Percentiles rank a stretch among this genome's conserved stretches.
These are phyloP conservation scores for Quambalaria eucalypti DNA, from an alignment of 1,284 basidiomycete genomes.

Conservation along the genomic window DNA sequence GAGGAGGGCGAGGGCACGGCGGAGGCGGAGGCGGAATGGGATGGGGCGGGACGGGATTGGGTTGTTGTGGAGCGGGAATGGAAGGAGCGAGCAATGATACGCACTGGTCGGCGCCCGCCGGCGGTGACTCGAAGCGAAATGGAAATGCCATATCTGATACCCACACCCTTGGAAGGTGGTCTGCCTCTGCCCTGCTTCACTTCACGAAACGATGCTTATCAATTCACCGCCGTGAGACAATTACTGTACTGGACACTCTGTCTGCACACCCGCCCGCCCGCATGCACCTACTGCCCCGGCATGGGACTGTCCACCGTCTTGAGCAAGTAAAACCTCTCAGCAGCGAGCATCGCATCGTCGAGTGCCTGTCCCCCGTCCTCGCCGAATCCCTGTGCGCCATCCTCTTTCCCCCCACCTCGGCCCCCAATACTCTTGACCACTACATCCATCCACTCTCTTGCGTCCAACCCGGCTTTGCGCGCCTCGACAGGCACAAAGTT, in stretches of 20 bases:
- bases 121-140: too few species aligned
- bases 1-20: not conserved
- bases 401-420: constrained; percentile 38
- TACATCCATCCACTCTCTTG: constrained; percentile 38
- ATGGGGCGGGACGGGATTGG: too few species aligned
- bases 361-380: constrained; percentile 32
- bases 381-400: constrained; percentile 42
- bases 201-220: not conserved
- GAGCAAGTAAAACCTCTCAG: constrained; percentile 6
- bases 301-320: constrained; percentile 9
- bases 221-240: not conserved
- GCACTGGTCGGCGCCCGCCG: too few species aligned
- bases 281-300: constrained; percentile 6
- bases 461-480: constrained; percentile 29
- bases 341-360: constrained; percentile 27
- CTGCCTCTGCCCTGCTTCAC: too few species aligned
- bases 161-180: too few species aligned
- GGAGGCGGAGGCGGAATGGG: not conserved
- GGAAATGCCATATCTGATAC: too few species aligned
- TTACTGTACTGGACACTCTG: not conserved
- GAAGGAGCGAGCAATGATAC: too few species aligned
- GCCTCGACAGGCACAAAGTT: constrained; percentile 63
- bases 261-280: constrained; percentile 58
- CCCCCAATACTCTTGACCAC: constrained; percentile 34
- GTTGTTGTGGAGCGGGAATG: not conserved